Evolutionary conservation across 768 basidiomycete species (phyloP).

Genomic region (Hypholoma sublateritium): DNA sequence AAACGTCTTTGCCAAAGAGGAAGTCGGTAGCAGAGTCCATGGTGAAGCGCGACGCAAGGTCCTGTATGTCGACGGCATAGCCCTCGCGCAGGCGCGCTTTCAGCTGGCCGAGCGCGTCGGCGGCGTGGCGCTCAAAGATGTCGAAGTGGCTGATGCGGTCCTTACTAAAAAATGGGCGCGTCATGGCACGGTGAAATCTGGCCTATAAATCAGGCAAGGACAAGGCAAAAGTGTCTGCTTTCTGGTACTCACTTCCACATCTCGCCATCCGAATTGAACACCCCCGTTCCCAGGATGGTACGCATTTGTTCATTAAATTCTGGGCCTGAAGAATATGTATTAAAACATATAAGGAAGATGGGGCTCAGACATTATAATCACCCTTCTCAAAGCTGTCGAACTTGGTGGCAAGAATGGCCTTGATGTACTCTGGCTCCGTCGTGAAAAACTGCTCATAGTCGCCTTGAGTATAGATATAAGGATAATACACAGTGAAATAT

Average conservation of each 20-base stretch:
- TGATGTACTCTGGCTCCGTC: slow-evolving; percentile 48
- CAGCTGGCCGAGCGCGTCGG: slow-evolving; percentile 44
- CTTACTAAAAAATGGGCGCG: slow-evolving; percentile 59
- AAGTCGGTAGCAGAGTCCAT: slow-evolving; percentile 61
- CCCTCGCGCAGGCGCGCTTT: slow-evolving; percentile 43
- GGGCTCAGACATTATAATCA: too few species aligned
- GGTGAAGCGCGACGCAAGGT: slow-evolving; percentile 55
- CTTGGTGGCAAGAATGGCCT: slow-evolving; percentile 42
- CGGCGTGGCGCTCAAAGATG: slow-evolving; percentile 50
- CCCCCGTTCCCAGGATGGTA: slow-evolving; percentile 50
- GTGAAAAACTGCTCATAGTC: slow-evolving; percentile 37
- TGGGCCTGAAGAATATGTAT: slow-evolving; percentile 12
- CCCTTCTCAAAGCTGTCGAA: slow-evolving; percentile 37
- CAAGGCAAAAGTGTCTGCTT: neutral
- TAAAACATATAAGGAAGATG: neutral
- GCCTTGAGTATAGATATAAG: neutral
- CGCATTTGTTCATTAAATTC: slow-evolving; percentile 17
- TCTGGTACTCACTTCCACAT: slow-evolving; percentile 49
- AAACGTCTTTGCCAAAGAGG: slow-evolving; percentile 49
- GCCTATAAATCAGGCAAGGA: neutral
- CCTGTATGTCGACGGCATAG: slow-evolving; percentile 58
- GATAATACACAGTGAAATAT: neutral
- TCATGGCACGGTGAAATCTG: slow-evolving; percentile 60
- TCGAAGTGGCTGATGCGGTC: slow-evolving; percentile 56
- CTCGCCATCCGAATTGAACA: slow-evolving; percentile 58